Evolutionary conservation across 139 green algal species (phyloP).

Genomic region (Chlamydomonas sp.): DNA sequence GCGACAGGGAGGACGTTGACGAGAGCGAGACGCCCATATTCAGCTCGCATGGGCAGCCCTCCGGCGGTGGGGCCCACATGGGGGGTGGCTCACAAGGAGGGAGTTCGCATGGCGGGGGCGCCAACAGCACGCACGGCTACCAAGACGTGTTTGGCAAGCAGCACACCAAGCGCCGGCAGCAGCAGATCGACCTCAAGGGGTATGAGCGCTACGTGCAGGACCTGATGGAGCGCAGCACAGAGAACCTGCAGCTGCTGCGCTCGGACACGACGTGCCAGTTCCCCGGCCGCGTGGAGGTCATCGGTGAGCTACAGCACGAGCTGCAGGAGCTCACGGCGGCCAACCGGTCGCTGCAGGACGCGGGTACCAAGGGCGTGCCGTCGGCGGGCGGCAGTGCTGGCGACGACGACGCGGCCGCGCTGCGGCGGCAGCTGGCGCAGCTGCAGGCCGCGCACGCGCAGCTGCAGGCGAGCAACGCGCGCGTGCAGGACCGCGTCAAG

Average conservation of each 20-base stretch:
- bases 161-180: neutral
- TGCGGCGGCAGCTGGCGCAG: neutral
- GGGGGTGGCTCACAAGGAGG: neutral
- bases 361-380: neutral
- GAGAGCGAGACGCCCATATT: constrained; percentile 6
- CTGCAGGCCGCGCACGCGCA: neutral
- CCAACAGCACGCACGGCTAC: neutral
- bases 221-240: constrained; percentile 11
- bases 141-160: constrained; percentile 14
- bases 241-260: constrained; percentile 22
- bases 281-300: constrained; percentile 22
- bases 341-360: constrained; percentile 3
- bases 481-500: neutral
- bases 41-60: neutral
- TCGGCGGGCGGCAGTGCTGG: neutral
- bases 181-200: constrained; percentile 21
- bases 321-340: constrained; percentile 17
- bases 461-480: neutral
- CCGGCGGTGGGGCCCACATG: neutral
- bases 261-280: constrained; percentile 13
- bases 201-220: constrained; percentile 30
- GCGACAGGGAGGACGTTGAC: constrained; percentile 6
- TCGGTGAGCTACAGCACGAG: constrained; percentile 36
- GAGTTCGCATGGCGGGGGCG: neutral
- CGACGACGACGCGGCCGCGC: no score